Percentiles rank a stretch among this genome's conserved stretches.
Conservation (phyloP, 441 rosid species). For the Euphorbia schlechtendalii region DNA sequence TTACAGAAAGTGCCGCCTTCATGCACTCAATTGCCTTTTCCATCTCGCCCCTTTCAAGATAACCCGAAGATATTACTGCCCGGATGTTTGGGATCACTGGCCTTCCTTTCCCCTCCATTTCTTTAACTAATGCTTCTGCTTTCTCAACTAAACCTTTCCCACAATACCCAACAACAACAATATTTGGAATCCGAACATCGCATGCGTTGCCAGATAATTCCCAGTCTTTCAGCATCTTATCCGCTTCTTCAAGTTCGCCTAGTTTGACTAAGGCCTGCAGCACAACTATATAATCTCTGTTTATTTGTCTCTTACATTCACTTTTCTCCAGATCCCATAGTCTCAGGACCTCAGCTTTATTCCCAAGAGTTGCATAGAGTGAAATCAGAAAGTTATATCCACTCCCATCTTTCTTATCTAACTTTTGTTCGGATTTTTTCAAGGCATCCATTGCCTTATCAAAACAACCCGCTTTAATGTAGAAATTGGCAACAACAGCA, state of each 20-base stretch:
- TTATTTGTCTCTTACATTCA: conserved; percentile 53
- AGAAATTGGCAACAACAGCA: conserved; percentile 64
- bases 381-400: conserved; percentile 69
- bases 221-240: conserved; percentile 58
- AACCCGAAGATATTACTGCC: conserved; percentile 52
- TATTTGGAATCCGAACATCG: conserved; percentile 49
- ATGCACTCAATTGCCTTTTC: conserved; percentile 46
- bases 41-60: conserved; percentile 31
- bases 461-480: conserved; percentile 40
- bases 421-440: conserved; percentile 47
- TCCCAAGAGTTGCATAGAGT: conserved; percentile 59
- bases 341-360: conserved; percentile 51
- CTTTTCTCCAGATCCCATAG: conserved; percentile 59
- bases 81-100: conserved; percentile 45
- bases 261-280: conserved; percentile 64
- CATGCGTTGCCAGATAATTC: conserved; percentile 52
- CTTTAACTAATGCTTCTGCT: conserved; percentile 51
- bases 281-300: conserved; percentile 53
- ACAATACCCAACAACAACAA: conserved; percentile 36
- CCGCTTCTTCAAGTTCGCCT: conserved; percentile 55
- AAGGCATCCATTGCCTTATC: conserved; percentile 45
- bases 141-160: conserved; percentile 37
- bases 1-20: conserved; percentile 39
- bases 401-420: conserved; percentile 60
- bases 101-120: conserved; percentile 43